Conservation (phyloP, 129 eudicot species). For the Solidago caesia region DNA sequence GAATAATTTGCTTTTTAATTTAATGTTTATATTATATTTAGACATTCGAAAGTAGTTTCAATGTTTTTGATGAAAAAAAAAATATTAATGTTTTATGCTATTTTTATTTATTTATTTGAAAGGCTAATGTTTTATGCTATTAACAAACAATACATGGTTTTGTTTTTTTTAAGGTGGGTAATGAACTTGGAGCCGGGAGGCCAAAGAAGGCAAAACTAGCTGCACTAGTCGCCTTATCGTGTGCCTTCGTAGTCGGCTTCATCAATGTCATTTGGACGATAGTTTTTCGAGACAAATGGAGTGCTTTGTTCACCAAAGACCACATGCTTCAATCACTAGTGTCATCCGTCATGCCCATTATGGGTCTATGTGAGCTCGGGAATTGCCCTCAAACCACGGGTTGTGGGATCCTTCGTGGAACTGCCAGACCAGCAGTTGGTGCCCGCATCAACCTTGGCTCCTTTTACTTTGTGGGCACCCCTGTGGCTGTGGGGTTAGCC, state of each 20-base stretch:
- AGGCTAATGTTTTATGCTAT: background rate
- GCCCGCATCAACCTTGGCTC: slow-evolving; percentile 89
- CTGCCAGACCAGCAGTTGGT: slow-evolving; percentile 88
- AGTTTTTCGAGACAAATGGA: slow-evolving; percentile 65
- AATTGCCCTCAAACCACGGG: slow-evolving; percentile 97
- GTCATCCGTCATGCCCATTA: slow-evolving; percentile 84
- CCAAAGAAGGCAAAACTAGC: slow-evolving; percentile 92
- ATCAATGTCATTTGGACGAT: slow-evolving; percentile 76
- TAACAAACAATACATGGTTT: background rate
- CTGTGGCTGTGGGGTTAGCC: slow-evolving; percentile 82
- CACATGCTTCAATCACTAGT: slow-evolving; percentile 57
- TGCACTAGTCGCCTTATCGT: slow-evolving; percentile 71
- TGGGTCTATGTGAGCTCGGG: slow-evolving; percentile 96
- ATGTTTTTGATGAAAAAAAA: background rate
- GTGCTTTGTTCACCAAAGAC: slow-evolving; percentile 70
- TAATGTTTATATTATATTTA: slow-evolving; percentile 12
- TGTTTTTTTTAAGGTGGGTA: slow-evolving; percentile 59
- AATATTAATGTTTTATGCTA: background rate
- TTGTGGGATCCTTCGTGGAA: slow-evolving; percentile 91
- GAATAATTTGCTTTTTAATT: background rate
- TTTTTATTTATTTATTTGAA: background rate
- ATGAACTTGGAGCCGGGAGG: slow-evolving; percentile 90
- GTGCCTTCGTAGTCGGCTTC: slow-evolving; percentile 70
- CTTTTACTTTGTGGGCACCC: slow-evolving; percentile 94
- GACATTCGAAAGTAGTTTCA: background rate